phyloP scores from a whole-genome alignment of 805 yeast genomes.

The Lipomyces kockii region DNA sequence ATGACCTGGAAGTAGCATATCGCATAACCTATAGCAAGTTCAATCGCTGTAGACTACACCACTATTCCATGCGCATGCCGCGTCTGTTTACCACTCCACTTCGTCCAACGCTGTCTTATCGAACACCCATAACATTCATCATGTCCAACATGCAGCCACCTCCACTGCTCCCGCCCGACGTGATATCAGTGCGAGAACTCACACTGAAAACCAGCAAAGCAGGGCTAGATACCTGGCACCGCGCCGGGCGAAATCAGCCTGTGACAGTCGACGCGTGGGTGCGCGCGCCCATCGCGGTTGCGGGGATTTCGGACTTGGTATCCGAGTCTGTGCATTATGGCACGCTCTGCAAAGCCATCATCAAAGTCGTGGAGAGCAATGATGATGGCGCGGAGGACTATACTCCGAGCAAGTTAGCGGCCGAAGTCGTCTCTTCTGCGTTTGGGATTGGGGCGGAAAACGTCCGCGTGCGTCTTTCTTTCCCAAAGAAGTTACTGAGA shows the following conservation, averaged over 20 bases:
- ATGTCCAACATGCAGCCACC: conserved; percentile 9
- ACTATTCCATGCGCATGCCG: neutral
- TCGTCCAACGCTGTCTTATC: neutral
- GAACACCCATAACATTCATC: neutral
- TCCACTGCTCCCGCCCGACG: conserved; percentile 32
- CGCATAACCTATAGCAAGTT: neutral
- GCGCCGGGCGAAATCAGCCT: conserved; percentile 58
- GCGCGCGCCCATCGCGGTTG: conserved; percentile 67
- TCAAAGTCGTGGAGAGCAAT: conserved; percentile 53
- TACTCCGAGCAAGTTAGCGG: conserved; percentile 51
- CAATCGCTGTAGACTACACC: neutral
- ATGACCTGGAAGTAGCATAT: neutral
- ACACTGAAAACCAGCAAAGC: conserved; percentile 55
- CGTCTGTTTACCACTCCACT: neutral
- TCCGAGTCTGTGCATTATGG: conserved; percentile 87
- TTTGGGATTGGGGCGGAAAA: conserved; percentile 55
- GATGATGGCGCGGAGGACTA: conserved; percentile 6
- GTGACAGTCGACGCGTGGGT: conserved; percentile 62
- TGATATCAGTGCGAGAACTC: conserved; percentile 47
- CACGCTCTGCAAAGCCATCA: conserved; percentile 70
- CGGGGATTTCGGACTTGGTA: conserved; percentile 82
- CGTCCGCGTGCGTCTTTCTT: conserved; percentile 51
- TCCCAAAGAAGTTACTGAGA: conserved; percentile 62
- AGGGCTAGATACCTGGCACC: conserved; percentile 34
- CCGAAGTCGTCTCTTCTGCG: conserved; percentile 52